Base-by-base conservation (phyloP, 148 eudicot species). In the Vaccinium corymbosum region DNA sequence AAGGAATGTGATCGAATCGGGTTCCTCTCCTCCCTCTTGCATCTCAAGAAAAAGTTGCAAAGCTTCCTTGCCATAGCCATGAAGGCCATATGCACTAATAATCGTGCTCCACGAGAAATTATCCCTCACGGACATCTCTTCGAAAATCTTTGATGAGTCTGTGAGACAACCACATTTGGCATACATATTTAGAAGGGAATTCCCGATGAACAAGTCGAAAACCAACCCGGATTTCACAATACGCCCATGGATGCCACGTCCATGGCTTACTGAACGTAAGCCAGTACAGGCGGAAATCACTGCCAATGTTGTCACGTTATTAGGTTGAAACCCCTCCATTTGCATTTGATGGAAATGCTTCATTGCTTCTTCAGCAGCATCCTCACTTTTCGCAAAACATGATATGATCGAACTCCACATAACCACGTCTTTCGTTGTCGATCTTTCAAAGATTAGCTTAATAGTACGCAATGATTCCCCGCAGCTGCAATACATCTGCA, bases 401-500 rank as follows among this genome's bases (percentile, higher is more conserved):
- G 82, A 83, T 38, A 92, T 90, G 51, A 88, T 82, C 17, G 91
- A 76, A 55, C 87, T 85, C 94, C 94, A 92, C 88, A 87, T 74
- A 71, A 92, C 90, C 32, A 88, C 64, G 55, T 90, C 93, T 80
- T 86, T 89, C 29, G 17, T 51, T 51, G 15, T 61, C 15, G 87
- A 81, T 85, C 85, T 81, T 20, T 86, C 79, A 70, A 90, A 87
- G 49, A 90, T 76, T 64, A 49, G 66, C 76, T 53, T 79, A 15
- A 84, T 84, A 79, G 62, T n/a, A 52, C 15, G 56, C 53, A 84
- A 81, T 53, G 59, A 64, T 51, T 61, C 87, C 74, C 55, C 49
- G 46, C 81, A 74, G 64, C 80, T 88, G 52, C 83, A 80, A 64
- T 88, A 90, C 85, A 85, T 70, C 81, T 89, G 82, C 61, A 92